Conservation (phyloP, 202 grass and related monocot species). For the Musa balbisiana region DNA sequence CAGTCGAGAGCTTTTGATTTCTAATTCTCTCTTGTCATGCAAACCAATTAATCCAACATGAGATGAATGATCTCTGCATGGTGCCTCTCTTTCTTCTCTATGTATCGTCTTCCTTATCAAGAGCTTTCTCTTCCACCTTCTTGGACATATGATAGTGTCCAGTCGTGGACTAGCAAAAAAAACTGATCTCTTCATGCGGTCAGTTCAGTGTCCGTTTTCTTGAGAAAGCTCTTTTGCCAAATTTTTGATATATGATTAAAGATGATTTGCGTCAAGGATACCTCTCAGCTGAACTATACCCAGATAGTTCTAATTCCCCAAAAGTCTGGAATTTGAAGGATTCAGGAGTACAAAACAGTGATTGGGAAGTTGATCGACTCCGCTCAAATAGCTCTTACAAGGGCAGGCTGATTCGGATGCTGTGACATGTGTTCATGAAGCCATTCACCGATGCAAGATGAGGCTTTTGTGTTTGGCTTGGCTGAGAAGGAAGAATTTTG, state of each 20-base stretch:
- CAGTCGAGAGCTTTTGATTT: not conserved
- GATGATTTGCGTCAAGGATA: not conserved
- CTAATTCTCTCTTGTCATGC: not conserved
- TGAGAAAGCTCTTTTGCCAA: not conserved
- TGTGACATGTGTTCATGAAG: too few species aligned
- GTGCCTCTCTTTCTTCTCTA: not conserved
- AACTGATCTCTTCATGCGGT: too few species aligned
- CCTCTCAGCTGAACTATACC: too few species aligned
- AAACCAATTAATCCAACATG: not conserved
- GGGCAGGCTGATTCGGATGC: too few species aligned
- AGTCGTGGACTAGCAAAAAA: not conserved
- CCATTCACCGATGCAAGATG: too few species aligned
- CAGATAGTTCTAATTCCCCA: not conserved
- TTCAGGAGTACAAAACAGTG: not conserved
- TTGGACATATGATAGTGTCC: not conserved
- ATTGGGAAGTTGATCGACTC: too few species aligned
- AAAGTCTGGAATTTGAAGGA: not conserved
- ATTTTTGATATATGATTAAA: not conserved
- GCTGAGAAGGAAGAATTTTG: too few species aligned
- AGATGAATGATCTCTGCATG: not conserved
- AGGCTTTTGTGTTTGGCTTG: too few species aligned
- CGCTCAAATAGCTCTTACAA: too few species aligned
- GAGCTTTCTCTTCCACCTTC: too few species aligned
- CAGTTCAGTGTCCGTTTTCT: not conserved
- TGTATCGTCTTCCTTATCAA: not conserved